Conservation (phyloP, 495 filamentous ascomycete species). For the Aspergillus diversus region DNA sequence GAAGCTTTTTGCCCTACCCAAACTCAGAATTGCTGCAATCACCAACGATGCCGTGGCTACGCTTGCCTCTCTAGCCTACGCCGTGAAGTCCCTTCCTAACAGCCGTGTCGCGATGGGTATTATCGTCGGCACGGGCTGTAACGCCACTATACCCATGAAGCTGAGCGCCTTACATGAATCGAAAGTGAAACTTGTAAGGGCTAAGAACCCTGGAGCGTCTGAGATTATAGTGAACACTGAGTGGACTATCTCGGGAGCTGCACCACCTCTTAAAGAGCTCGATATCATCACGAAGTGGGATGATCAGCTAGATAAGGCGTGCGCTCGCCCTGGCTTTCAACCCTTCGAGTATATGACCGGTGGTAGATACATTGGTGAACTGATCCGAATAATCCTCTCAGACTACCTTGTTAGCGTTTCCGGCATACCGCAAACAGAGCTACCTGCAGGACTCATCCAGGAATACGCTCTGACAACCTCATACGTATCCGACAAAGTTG, state of each 20-base stretch:
- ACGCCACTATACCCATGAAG: slow-evolving; percentile 77
- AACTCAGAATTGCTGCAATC: slow-evolving; percentile 73
- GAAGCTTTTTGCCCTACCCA: slow-evolving; percentile 59
- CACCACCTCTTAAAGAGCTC: slow-evolving; percentile 64
- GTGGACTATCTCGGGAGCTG: slow-evolving; percentile 79
- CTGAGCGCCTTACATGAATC: slow-evolving; percentile 63
- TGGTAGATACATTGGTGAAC: slow-evolving; percentile 81
- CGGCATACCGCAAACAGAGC: slow-evolving; percentile 35
- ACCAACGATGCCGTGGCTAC: slow-evolving; percentile 83
- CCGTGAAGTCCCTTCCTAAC: slow-evolving; percentile 62
- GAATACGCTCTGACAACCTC: slow-evolving; percentile 70
- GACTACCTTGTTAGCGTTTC: slow-evolving; percentile 61
- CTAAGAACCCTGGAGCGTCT: slow-evolving; percentile 48
- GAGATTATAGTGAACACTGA: slow-evolving; percentile 83
- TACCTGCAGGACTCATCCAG: slow-evolving; percentile 61
- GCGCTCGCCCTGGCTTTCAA: slow-evolving; percentile 77
- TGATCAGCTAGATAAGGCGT: slow-evolving; percentile 60
- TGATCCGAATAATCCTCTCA: slow-evolving; percentile 71
- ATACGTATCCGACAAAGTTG: slow-evolving; percentile 68
- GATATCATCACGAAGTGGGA: slow-evolving; percentile 75
- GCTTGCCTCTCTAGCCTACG: slow-evolving; percentile 73
- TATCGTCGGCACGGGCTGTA: slow-evolving; percentile 83
- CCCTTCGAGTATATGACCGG: slow-evolving; percentile 89
- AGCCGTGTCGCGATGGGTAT: slow-evolving; percentile 78
- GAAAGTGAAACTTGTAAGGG: slow-evolving; percentile 55